phyloP scores from a whole-genome alignment of 1,284 basidiomycete species.

The Chalciporus sp. region DNA sequence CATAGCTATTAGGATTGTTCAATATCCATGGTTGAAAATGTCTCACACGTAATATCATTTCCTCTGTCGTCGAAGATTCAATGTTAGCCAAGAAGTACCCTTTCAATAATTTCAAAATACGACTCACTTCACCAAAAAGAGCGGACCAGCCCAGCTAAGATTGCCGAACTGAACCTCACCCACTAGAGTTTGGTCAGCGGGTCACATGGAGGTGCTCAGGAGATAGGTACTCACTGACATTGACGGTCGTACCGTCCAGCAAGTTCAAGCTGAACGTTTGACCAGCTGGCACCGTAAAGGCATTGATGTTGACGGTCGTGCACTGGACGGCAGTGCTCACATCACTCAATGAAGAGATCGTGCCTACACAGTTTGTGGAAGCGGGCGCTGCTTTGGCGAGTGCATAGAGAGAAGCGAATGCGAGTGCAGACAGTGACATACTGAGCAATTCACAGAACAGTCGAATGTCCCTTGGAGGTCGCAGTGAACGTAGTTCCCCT shows the following conservation, averaged over 20 bases:
- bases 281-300: slow-evolving; percentile 48
- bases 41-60: slow-evolving; percentile 41
- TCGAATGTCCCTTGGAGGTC: not conserved
- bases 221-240: slow-evolving; percentile 24
- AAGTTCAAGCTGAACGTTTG: slow-evolving; percentile 42
- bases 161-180: slow-evolving; percentile 48
- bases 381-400: slow-evolving; percentile 17
- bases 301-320: slow-evolving; percentile 39
- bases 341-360: slow-evolving; percentile 38
- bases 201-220: not conserved
- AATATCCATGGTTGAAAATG: not conserved
- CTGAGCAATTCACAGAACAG: not conserved
- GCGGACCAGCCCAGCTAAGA: slow-evolving; percentile 45
- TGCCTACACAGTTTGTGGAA: slow-evolving; percentile 29
- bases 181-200: slow-evolving; percentile 30
- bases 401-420: slow-evolving; percentile 23
- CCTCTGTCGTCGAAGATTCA: slow-evolving; percentile 30
- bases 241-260: slow-evolving; percentile 45
- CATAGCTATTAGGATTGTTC: not conserved
- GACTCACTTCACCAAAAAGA: slow-evolving; percentile 33
- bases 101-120: not conserved
- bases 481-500: not conserved
- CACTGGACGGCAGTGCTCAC: slow-evolving; percentile 35
- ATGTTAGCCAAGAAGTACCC: not conserved
- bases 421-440: slow-evolving; percentile 21